Evolutionary conservation across 805 yeast genomes (phyloP).

Genomic region (Metschnikowia colocasiae): DNA sequence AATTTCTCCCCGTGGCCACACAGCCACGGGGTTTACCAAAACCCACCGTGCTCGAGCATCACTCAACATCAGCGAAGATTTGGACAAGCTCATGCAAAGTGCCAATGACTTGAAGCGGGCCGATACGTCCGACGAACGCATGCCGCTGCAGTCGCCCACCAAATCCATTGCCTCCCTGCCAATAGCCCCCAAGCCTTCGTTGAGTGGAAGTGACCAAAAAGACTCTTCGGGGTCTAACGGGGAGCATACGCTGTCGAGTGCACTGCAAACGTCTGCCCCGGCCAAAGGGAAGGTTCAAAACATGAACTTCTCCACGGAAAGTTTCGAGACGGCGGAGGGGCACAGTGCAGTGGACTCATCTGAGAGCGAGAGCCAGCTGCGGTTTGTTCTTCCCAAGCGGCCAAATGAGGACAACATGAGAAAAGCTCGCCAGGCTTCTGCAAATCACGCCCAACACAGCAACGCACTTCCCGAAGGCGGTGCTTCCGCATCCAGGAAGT

Average conservation of each 20-base stretch:
- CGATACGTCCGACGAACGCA: too few relatives aligned
- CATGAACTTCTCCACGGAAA: conserved; percentile 9
- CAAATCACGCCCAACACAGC: conserved; percentile 4
- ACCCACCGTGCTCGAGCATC: conserved; percentile 19
- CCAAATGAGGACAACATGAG: conserved; percentile 15
- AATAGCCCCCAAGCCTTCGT: too few relatives aligned
- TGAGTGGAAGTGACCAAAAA: neutral
- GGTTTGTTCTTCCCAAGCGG: conserved; percentile 15
- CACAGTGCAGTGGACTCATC: neutral
- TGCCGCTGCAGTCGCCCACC: neutral
- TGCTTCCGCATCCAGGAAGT: neutral
- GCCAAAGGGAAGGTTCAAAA: neutral
- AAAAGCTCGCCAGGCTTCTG: conserved; percentile 16
- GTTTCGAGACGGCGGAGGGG: conserved; percentile 17
- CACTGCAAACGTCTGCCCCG: neutral
- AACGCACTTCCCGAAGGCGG: neutral
- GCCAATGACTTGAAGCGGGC: conserved; percentile 20
- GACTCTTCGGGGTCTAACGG: neutral
- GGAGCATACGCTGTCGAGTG: neutral
- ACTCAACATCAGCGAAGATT: conserved; percentile 32
- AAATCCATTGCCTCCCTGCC: neutral
- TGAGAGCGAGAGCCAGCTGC: neutral
- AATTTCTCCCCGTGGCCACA: conserved; percentile 6
- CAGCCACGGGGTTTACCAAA: neutral
- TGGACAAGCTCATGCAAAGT: conserved; percentile 37